Percentiles rank a stretch among this genome's conserved stretches.
phyloP scores from a whole-genome alignment of 192 early-diverging fungal species.

The Rhizophagus clarus region DNA sequence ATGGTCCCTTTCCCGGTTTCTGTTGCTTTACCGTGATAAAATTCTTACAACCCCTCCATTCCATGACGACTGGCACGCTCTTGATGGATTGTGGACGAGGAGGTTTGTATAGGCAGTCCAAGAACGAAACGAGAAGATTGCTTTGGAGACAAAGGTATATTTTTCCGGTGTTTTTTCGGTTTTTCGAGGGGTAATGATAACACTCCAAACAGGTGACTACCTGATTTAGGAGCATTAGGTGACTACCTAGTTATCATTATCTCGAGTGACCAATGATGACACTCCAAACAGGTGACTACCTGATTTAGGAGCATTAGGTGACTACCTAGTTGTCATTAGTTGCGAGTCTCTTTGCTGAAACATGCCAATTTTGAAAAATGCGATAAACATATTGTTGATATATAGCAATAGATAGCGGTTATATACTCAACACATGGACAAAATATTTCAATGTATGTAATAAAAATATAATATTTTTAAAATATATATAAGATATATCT shows the following conservation, averaged over 20 bases:
- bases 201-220: neutral
- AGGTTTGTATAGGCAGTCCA: conserved; percentile 23
- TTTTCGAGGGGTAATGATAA: conserved; percentile 27
- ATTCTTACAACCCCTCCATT: conserved; percentile 25
- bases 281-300: neutral
- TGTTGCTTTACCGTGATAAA: conserved; percentile 27
- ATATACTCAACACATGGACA: too few species aligned
- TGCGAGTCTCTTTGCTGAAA: too few species aligned
- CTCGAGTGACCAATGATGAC: conserved; percentile 22
- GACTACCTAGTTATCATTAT: conserved; percentile 27
- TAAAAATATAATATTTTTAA: too few species aligned
- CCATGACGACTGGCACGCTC: conserved; percentile 18
- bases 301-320: conserved; percentile 21
- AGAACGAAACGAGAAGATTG: conserved; percentile 26
- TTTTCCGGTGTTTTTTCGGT: conserved; percentile 8
- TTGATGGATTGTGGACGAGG: conserved; percentile 24
- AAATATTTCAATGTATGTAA: too few species aligned
- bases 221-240: conserved; percentile 19
- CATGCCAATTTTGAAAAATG: too few species aligned
- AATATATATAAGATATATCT: too few species aligned
- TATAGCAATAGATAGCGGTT: too few species aligned
- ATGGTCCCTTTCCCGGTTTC: conserved; percentile 22
- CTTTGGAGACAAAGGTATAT: conserved; percentile 8
- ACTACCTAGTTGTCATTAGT: conserved; percentile 19
- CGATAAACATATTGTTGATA: too few species aligned